Evolutionary conservation across 2,329 filamentous ascomycete species (phyloP).

Genomic region (Stagonosporopsis tanaceti): DNA sequence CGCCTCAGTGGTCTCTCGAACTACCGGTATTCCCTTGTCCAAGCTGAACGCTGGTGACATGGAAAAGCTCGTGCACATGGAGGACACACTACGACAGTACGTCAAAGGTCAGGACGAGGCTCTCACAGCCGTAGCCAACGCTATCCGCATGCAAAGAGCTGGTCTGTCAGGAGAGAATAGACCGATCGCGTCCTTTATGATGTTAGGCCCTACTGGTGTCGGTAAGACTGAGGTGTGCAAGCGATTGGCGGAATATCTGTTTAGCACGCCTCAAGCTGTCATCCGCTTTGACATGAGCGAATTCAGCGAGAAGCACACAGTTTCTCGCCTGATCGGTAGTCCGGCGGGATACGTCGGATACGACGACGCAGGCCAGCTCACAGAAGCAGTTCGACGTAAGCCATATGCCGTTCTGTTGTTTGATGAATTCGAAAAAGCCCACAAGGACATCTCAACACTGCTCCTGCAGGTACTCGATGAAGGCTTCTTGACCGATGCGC

Average conservation of each 20-base stretch:
- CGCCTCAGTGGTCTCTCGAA: constrained; percentile 85
- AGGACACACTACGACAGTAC: constrained; percentile 82
- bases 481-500: constrained; percentile 92
- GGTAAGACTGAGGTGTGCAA: constrained; percentile 98
- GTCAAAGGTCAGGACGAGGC: constrained; percentile 95
- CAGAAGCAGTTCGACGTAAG: constrained; percentile 92
- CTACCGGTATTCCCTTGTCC: constrained; percentile 90
- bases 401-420: constrained; percentile 95
- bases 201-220: constrained; percentile 94
- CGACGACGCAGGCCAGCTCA: constrained; percentile 94
- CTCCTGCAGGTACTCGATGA: constrained; percentile 95
- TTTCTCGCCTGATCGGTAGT: constrained; percentile 88
- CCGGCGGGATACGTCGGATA: constrained; percentile 91
- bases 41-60: constrained; percentile 94
- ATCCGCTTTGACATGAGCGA: constrained; percentile 98
- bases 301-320: constrained; percentile 96
- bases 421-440: constrained; percentile 97
- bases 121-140: constrained; percentile 87
- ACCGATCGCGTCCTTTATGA: constrained; percentile 95
- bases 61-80: constrained; percentile 95
- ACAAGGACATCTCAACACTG: constrained; percentile 90
- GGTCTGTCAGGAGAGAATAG: constrained; percentile 91
- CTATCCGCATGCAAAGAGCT: constrained; percentile 91
- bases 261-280: constrained; percentile 89
- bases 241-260: constrained; percentile 90